Conservation (phyloP, 2,329 filamentous ascomycete species). For the Fulvia fulva region DNA sequence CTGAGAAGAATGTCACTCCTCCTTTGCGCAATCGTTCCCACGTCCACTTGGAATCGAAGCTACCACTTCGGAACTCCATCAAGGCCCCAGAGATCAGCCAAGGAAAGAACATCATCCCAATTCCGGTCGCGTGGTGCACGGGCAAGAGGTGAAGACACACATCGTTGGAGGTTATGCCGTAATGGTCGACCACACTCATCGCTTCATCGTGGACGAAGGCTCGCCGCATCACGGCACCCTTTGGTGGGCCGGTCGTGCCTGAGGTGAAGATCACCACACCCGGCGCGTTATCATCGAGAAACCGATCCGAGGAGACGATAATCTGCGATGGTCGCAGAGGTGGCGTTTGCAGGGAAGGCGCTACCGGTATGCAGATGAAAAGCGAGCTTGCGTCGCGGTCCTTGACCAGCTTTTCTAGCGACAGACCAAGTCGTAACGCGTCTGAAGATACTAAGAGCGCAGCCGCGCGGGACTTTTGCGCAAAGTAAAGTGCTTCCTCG, state of each 20-base stretch:
- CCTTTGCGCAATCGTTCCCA: constrained; percentile 45
- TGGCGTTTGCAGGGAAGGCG: constrained; percentile 32
- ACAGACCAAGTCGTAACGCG: constrained; percentile 30
- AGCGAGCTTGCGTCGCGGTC: constrained; percentile 21
- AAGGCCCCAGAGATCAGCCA: constrained; percentile 45
- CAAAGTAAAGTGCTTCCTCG: constrained; percentile 45
- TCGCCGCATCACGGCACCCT: constrained; percentile 44
- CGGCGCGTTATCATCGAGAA: constrained; percentile 39
- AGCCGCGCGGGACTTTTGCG: constrained; percentile 38
- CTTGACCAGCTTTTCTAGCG: constrained; percentile 30
- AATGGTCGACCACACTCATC: constrained; percentile 40
- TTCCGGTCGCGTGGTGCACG: constrained; percentile 50
- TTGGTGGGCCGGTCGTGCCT: constrained; percentile 46
- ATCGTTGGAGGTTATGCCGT: constrained; percentile 36
- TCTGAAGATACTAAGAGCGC: constrained; percentile 38
- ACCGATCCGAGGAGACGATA: constrained; percentile 40
- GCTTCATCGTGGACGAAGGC: constrained; percentile 38
- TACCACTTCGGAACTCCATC: constrained; percentile 46
- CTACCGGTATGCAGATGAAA: constrained; percentile 38
- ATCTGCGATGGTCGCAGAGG: constrained; percentile 33
- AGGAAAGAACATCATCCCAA: constrained; percentile 48
- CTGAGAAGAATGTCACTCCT: constrained; percentile 47
- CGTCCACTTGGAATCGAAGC: constrained; percentile 41
- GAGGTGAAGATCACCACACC: constrained; percentile 46
- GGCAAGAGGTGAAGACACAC: constrained; percentile 49